A percentile compares a stretch with the other conserved stretches of the same genome.
These are phyloP conservation scores for Penicillium coffeae DNA, from an alignment of 495 filamentous ascomycete genomes.

Conservation along the genomic window DNA sequence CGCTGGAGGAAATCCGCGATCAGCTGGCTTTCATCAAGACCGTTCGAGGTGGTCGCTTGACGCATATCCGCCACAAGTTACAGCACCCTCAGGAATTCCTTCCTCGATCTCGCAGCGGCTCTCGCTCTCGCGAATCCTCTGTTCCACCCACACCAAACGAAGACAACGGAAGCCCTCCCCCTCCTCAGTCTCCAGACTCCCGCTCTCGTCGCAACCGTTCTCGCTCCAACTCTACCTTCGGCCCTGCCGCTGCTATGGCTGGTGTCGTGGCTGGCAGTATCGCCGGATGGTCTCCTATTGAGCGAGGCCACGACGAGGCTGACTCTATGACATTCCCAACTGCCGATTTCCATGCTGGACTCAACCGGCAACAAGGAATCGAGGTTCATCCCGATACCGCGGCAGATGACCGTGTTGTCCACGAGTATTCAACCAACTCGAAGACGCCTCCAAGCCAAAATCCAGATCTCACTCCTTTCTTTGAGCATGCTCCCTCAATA, in stretches of 20 bases:
- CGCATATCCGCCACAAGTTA: constrained; percentile 79
- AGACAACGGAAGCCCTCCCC: constrained; percentile 43
- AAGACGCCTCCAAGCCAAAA: constrained; percentile 57
- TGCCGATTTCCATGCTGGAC: constrained; percentile 36
- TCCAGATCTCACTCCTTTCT: constrained; percentile 50
- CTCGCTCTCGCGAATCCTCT: constrained; percentile 69
- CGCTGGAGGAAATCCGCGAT: constrained; percentile 66
- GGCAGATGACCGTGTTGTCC: constrained; percentile 51
- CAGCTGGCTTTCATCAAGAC: constrained; percentile 73
- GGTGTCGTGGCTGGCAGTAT: constrained; percentile 85
- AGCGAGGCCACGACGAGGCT: constrained; percentile 48
- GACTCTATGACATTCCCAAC: constrained; percentile 50
- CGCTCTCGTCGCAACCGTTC: constrained; percentile 70
- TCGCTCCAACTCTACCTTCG: constrained; percentile 81
- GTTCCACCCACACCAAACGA: constrained; percentile 63
- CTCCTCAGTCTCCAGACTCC: constrained; percentile 64
- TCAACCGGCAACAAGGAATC: constrained; percentile 50
- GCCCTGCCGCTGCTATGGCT: constrained; percentile 76
- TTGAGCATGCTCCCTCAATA: constrained; percentile 39
- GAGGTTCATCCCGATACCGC: constrained; percentile 57
- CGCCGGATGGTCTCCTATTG: constrained; percentile 85
- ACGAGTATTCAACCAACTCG: constrained; percentile 38
- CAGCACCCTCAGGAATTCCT: constrained; percentile 75
- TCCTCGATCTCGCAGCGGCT: constrained; percentile 67
- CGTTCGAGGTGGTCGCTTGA: constrained; percentile 79